These are phyloP conservation scores for Lepraria neglecta DNA, from an alignment of 495 filamentous ascomycete species.

Conservation along the genomic window DNA sequence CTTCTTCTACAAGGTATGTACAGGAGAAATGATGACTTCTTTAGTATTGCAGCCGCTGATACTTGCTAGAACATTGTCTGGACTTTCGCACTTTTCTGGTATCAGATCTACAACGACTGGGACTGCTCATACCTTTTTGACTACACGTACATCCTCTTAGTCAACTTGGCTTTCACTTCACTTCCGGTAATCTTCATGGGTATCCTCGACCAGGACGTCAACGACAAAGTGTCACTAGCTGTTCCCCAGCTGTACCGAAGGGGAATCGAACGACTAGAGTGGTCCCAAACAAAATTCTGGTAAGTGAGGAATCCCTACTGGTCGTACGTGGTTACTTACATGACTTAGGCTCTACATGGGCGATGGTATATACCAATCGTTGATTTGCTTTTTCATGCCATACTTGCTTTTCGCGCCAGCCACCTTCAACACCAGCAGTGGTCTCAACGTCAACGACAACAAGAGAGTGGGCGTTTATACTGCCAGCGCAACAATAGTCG, in stretches of 20 bases:
- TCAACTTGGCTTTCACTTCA: constrained; percentile 96
- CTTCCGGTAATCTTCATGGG: constrained; percentile 94
- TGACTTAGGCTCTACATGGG: constrained; percentile 77
- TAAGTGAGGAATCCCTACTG: constrained; percentile 37
- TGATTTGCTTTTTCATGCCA: constrained; percentile 88
- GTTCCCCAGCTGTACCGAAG: constrained; percentile 94
- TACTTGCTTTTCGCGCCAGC: constrained; percentile 68
- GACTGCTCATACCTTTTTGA: constrained; percentile 96
- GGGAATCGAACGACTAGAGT: constrained; percentile 94
- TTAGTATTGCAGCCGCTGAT: constrained; percentile 18
- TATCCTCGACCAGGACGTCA: constrained; percentile 95
- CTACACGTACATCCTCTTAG: constrained; percentile 92
- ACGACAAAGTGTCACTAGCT: constrained; percentile 84
- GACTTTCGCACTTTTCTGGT: constrained; percentile 98
- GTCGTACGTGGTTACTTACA: constrained; percentile 31
- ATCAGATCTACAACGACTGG: constrained; percentile 89
- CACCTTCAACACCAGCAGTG: constrained; percentile 59
- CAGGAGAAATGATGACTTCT: constrained; percentile 13
- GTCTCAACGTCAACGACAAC: constrained; percentile 66
- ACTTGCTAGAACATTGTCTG: constrained; percentile 80
- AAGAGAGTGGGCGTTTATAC: constrained; percentile 79
- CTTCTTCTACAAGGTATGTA: constrained; percentile 90
- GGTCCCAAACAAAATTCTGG: constrained; percentile 97
- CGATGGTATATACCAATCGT: constrained; percentile 90
- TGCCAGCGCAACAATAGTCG: constrained; percentile 66